Conservation (phyloP, 169 alveolate genomes). For the Cryptosporidium sp. region DNA sequence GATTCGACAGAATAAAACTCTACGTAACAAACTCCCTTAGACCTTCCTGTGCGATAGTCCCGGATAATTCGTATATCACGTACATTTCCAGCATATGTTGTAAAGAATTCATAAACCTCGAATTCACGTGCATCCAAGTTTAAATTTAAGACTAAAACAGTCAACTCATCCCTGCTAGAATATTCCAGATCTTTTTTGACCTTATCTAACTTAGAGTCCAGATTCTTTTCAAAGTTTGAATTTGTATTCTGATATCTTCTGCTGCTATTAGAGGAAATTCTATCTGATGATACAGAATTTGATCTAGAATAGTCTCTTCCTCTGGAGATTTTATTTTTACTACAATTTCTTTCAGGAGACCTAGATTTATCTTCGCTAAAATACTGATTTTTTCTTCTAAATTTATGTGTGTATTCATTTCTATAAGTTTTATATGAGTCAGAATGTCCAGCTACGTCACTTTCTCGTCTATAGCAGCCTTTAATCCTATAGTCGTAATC, state of each 20-base stretch:
- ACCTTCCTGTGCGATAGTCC: constrained; percentile 94
- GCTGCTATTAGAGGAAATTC: neutral
- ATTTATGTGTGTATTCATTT: neutral
- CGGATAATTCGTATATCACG: constrained; percentile 96
- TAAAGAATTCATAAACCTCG: constrained; percentile 94
- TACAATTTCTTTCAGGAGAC: neutral
- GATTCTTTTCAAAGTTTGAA: constrained; percentile 38
- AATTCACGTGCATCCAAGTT: constrained; percentile 94
- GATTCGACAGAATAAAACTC: constrained; percentile 96
- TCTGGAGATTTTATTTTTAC: neutral
- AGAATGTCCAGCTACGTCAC: neutral
- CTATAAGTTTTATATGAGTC: neutral
- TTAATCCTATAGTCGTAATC: neutral
- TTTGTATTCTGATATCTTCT: neutral
- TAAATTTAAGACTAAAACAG: constrained; percentile 94
- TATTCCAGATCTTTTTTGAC: constrained; percentile 92
- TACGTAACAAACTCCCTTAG: constrained; percentile 98
- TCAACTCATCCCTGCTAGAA: constrained; percentile 97
- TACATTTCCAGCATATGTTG: constrained; percentile 95
- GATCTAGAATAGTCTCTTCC: neutral
- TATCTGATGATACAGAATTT: neutral
- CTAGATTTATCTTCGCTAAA: neutral
- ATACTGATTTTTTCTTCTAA: neutral
- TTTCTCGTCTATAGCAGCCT: neutral
- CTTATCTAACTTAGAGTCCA: constrained; percentile 82